Evolutionary conservation across 345 rosid species (phyloP).

Genomic region (Eutrema heterophyllum): DNA sequence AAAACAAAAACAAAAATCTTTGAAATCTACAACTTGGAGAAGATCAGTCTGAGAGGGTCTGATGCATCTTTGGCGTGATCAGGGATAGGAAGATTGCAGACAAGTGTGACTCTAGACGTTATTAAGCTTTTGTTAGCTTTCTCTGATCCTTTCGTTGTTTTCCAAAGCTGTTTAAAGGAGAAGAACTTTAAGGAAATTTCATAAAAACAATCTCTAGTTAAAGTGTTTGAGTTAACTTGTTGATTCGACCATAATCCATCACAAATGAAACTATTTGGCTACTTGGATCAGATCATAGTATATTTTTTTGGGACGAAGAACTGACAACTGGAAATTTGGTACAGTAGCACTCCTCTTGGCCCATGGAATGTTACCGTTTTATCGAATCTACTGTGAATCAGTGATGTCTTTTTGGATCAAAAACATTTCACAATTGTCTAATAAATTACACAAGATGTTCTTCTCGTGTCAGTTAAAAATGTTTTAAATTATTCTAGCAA

Average conservation of each 20-base stretch:
- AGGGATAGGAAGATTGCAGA: constrained; percentile 66
- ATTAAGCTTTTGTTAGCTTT: constrained; percentile 32
- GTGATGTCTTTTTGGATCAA: background rate
- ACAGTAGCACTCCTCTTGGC: constrained; percentile 78
- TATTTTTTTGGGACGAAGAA: constrained; percentile 58
- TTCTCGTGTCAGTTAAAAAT: background rate
- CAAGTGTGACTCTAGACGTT: too few species aligned
- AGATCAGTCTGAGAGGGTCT: constrained; percentile 35
- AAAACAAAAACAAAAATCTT: background rate
- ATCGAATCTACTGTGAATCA: background rate
- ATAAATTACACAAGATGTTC: background rate
- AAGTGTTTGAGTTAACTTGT: constrained; percentile 34
- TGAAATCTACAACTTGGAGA: constrained; percentile 45
- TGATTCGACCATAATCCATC: constrained; percentile 56
- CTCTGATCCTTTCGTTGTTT: constrained; percentile 36
- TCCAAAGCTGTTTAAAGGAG: constrained; percentile 35
- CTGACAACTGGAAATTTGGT: constrained; percentile 87
- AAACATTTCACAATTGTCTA: background rate
- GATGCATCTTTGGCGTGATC: constrained; percentile 46
- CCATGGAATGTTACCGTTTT: constrained; percentile 48
- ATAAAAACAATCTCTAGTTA: too few species aligned
- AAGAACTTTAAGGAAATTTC: too few species aligned
- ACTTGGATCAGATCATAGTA: constrained; percentile 83
- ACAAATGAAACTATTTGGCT: constrained; percentile 64
- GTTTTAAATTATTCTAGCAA: background rate